Conservation (phyloP, 345 rosid genomes). For the Linum lewisii region DNA sequence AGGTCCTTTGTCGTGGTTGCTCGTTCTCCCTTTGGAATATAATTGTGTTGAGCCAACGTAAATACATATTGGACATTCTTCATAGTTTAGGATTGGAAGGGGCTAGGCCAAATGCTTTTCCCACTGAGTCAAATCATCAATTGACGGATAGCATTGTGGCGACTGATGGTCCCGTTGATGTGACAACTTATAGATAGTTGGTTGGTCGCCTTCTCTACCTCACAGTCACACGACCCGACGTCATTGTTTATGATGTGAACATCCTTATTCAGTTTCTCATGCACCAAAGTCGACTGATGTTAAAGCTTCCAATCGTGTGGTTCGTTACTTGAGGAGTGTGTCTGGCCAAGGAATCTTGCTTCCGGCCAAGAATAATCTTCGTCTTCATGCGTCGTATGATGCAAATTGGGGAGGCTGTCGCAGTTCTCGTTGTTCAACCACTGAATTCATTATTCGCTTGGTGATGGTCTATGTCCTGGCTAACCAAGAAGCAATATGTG, state of each 20-base stretch:
- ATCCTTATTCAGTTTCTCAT: background rate
- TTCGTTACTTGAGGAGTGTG: background rate
- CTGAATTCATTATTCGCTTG: background rate
- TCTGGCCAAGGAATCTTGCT: background rate
- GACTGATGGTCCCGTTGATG: background rate
- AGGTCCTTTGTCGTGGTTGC: background rate
- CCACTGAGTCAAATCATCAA: background rate
- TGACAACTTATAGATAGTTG: background rate
- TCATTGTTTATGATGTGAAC: background rate
- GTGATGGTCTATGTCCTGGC: background rate
- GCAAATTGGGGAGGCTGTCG: background rate
- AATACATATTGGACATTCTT: background rate
- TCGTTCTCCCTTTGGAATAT: background rate
- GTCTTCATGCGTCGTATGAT: background rate
- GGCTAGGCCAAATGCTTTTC: background rate
- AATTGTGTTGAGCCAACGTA: background rate
- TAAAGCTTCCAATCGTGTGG: background rate
- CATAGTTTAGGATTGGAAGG: background rate
- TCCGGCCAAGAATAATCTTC: background rate
- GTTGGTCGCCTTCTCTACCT: background rate
- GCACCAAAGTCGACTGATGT: background rate
- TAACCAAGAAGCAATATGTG: background rate
- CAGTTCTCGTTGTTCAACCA: background rate
- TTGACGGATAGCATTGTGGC: background rate
- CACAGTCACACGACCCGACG: background rate